These are phyloP conservation scores for Stagonosporopsis vannaccii DNA, from an alignment of 2,329 filamentous ascomycete species.

Conservation along the genomic window DNA sequence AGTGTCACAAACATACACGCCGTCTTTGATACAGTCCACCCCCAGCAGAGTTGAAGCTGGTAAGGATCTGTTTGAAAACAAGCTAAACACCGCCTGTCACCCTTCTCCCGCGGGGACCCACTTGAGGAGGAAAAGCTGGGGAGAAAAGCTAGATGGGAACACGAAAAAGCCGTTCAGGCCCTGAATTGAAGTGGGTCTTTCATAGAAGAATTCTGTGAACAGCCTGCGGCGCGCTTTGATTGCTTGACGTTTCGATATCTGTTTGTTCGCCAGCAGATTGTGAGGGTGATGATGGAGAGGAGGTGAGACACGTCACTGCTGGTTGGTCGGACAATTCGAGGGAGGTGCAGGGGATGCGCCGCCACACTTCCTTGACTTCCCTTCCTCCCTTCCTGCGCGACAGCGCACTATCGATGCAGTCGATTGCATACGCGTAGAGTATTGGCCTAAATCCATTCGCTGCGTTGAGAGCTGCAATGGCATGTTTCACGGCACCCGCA, in stretches of 20 bases:
- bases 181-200: conserved; percentile 5
- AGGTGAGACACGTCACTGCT: conserved; percentile 14
- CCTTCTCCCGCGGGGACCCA: conserved; percentile 19
- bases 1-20: neutral
- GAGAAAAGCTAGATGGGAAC: conserved; percentile 16
- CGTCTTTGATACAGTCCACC: neutral
- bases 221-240: neutral
- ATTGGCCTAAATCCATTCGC: neutral
- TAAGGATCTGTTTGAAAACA: conserved; percentile 8
- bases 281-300: neutral
- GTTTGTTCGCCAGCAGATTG: neutral
- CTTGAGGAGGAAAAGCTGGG: conserved; percentile 21
- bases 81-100: conserved; percentile 20
- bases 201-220: conserved; percentile 8
- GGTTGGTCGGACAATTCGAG: conserved; percentile 8
- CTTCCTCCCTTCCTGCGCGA: neutral
- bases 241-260: neutral
- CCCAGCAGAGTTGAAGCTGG: neutral
- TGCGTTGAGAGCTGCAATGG: neutral
- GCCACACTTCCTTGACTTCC: conserved; percentile 1
- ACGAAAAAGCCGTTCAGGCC: conserved; percentile 17
- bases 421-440: neutral
- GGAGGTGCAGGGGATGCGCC: conserved; percentile 4
- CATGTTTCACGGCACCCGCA: neutral
- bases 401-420: conserved; percentile 3